Base-by-base conservation (phyloP, 2,329 filamentous ascomycete species). In the Stromatinia cepivora region DNA sequence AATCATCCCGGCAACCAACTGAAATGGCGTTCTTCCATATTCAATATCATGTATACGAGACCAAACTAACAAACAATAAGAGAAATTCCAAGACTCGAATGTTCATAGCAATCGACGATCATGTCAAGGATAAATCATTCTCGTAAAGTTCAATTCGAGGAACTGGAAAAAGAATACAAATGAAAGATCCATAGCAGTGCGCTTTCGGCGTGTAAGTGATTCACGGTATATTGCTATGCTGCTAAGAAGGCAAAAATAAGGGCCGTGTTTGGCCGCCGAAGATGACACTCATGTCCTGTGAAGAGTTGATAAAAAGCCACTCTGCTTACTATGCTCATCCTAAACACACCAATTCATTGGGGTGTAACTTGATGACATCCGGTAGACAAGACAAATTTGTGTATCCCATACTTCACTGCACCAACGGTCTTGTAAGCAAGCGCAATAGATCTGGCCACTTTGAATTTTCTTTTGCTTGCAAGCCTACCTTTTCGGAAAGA, bases 351-450 rank as follows among this genome's bases (percentile, higher is more conserved):
- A 52, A 52, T 25, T 13, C 46, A 17, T 50, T 34, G 46, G 56
- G 15, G 4, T 64, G 61, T 42, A 52, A 64, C 34, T 28, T 22
- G n/a, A 22, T 52, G 34, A 28, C 61, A 64, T 39, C 46, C 61
- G 34, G 46, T 15, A 52, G 22, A 17, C 39, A 13, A 31, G 28
- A 52, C 46, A 64, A 17, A 28, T 39, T 22, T 17, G 31, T 28
- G 15, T 53, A 53, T 15, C 2, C 34, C 15, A 17, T 11, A 7
- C 45, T 25, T 20, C 17, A 15, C 39, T 31, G 39, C 8, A 61
- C 58, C 42, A 50, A 63, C 59, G 22, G 31, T 20, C 31, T 34
- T 34, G 0, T 36, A 39, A 11, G 45, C 31, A 39, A 11, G 45
- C 31, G 22, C 13, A 25, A 20, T 17, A 50, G 31, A 4, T 25